A percentile compares a stretch with the other conserved stretches of the same genome.
Evolutionary conservation across 805 yeast species (phyloP).

Genomic region (Cyberlindnera mrakii): DNA sequence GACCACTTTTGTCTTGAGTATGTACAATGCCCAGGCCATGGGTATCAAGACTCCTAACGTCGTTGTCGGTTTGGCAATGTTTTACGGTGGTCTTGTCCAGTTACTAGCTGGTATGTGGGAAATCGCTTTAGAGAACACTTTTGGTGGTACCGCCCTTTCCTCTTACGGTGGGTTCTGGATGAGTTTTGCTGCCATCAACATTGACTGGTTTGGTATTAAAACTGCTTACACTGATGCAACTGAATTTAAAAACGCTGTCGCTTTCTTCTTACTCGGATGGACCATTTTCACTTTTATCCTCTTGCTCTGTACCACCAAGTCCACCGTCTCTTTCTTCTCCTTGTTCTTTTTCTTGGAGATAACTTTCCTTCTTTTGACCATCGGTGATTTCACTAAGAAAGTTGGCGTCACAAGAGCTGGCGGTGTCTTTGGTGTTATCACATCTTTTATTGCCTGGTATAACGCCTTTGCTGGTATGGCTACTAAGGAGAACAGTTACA

Average conservation of each 20-base stretch:
- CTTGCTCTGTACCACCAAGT: slow-evolving; percentile 48
- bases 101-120: slow-evolving; percentile 64
- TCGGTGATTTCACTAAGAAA: slow-evolving; percentile 43
- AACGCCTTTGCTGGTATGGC: slow-evolving; percentile 59
- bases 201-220: slow-evolving; percentile 54
- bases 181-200: slow-evolving; percentile 52
- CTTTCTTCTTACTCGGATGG: slow-evolving; percentile 60
- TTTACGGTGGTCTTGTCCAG: slow-evolving; percentile 60
- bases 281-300: slow-evolving; percentile 52
- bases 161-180: slow-evolving; percentile 72
- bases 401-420: slow-evolving; percentile 42
- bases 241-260: slow-evolving; percentile 44
- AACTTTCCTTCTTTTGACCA: slow-evolving; percentile 50
- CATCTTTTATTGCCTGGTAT: slow-evolving; percentile 52
- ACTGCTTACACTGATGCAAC: slow-evolving; percentile 40
- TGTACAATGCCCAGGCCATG: slow-evolving; percentile 49
- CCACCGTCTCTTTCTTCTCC: slow-evolving; percentile 58
- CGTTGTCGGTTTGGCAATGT: slow-evolving; percentile 51
- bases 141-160: slow-evolving; percentile 59
- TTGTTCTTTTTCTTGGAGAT: slow-evolving; percentile 47
- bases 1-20: slow-evolving; percentile 54
- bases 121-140: slow-evolving; percentile 55
- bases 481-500: slow-evolving; percentile 46
- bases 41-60: slow-evolving; percentile 46
- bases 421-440: slow-evolving; percentile 49